Conservation (phyloP, 2,329 filamentous ascomycete genomes). For the Alternaria novae-zelandiae region DNA sequence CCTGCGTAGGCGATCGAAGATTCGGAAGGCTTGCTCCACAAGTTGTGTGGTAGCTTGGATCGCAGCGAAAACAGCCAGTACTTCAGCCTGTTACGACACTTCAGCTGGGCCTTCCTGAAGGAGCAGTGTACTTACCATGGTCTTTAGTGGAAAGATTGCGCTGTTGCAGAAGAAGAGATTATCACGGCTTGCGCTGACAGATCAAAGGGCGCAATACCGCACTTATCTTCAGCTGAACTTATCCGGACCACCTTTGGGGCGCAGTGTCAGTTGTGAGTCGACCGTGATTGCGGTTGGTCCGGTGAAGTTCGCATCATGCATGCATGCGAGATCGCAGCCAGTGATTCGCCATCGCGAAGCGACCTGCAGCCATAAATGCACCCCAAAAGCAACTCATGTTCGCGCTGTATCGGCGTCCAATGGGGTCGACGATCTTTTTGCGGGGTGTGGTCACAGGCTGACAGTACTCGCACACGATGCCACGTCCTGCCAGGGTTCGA, state of each 20-base stretch:
- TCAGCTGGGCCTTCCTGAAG: too few relatives aligned
- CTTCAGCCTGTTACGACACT: background rate
- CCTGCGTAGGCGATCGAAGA: constrained; percentile 16
- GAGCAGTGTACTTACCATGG: too few relatives aligned
- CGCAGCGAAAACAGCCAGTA: background rate
- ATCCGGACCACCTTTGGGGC: background rate
- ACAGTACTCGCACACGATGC: background rate
- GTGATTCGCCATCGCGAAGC: constrained; percentile 4
- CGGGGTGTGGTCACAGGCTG: too few relatives aligned
- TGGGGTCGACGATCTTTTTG: too few relatives aligned
- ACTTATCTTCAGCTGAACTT: background rate
- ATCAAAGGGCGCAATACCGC: background rate
- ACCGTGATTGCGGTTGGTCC: constrained; percentile 1
- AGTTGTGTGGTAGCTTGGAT: constrained; percentile 7
- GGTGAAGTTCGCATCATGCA: constrained; percentile 4
- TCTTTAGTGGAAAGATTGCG: too few relatives aligned
- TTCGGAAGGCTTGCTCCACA: constrained; percentile 14
- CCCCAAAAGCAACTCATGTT: background rate
- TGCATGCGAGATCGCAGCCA: background rate
- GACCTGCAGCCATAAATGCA: constrained; percentile 4
- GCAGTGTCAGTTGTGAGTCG: background rate
- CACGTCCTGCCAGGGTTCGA: background rate
- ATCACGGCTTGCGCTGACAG: background rate
- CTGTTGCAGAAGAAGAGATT: too few relatives aligned
- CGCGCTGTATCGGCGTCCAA: background rate